Evolutionary conservation across 1,139 yeast species (phyloP).

Genomic region (Scheffersomyces cryptocercus): DNA sequence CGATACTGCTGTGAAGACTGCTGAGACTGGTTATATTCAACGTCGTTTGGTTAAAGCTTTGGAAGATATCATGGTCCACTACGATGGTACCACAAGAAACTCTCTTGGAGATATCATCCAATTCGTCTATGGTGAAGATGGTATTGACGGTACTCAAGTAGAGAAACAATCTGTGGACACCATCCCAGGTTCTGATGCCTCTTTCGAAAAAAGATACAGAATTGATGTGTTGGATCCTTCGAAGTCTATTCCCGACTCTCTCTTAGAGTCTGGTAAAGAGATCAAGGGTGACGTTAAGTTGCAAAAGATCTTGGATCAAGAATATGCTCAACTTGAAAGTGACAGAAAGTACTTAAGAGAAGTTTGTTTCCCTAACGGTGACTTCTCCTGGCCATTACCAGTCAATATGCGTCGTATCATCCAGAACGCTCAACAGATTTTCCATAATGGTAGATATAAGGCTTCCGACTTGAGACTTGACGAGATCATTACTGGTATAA

Average conservation of each 20-base stretch:
- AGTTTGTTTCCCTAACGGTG: conserved; percentile 87
- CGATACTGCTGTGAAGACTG: conserved; percentile 98
- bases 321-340: conserved; percentile 68
- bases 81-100: conserved; percentile 97
- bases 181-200: conserved; percentile 85
- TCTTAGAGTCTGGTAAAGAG: conserved; percentile 87
- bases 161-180: conserved; percentile 97
- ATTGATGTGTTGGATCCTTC: conserved; percentile 80
- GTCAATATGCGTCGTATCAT: conserved; percentile 95
- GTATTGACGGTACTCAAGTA: conserved; percentile 96
- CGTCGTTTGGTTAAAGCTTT: conserved; percentile 98
- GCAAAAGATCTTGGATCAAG: conserved; percentile 81
- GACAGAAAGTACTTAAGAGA: conserved; percentile 84
- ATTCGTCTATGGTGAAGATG: conserved; percentile 98
- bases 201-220: conserved; percentile 82
- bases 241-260: conserved; percentile 64
- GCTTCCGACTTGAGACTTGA: conserved; percentile 87
- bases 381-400: conserved; percentile 95
- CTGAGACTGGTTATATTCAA: conserved; percentile 98
- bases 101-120: conserved; percentile 96
- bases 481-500: conserved; percentile 77
- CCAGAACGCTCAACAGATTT: conserved; percentile 96
- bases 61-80: conserved; percentile 98
- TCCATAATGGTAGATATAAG: conserved; percentile 87
- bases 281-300: conserved; percentile 86